Evolutionary conservation across 208 protist genomes (phyloP), one percentile per base, ranked within the genome.

Genomic region (Wallacemonas rigidus): DNA sequence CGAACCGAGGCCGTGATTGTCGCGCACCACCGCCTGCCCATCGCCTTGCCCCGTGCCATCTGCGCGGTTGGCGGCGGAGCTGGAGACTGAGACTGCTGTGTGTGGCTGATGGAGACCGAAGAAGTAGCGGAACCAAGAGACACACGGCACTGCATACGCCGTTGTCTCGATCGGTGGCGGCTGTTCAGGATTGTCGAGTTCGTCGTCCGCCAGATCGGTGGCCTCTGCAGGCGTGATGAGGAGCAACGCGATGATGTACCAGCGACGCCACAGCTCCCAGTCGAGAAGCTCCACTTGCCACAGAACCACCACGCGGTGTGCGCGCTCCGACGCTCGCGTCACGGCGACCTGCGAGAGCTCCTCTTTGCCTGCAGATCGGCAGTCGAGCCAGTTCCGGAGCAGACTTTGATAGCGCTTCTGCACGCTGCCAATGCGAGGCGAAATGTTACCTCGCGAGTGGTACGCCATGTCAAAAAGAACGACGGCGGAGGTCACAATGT

Each of bases 51-150:
- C 35, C 7, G 17, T 1, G 43, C n/a, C 15, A 1, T 15, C 9
- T 8, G 2, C 15, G 55, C 55, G 6, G n/a, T 15, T 60, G 55
- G 12, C 45, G n/a, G 6, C 9, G 8, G 55, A 60, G 17, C 55
- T 39, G 55, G 26, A 12, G 26, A 8, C 55, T 26, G 26, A 0
- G 26, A 26, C 26, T 12, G 45, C 45, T 50, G 8, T 50, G 6
- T 50, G 45, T 12, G 72, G 65, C 6, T 43, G 36, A 3, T 57
- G 48, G 54, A 84, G 72, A 2, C 76, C 75, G 55, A 92, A 88
- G 56, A 89, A 92, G 69, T 76, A 83, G 47, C 85, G 86, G 55
- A 94, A 83, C 89, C 89, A 92, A 57, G 78, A 1, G 39, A 83
- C 83, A 3, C 57, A 55, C 15, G 86, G 85, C 9, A 74, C 63